A percentile compares a stretch with the other conserved stretches of the same genome.
Evolutionary conservation across 495 filamentous ascomycete species (phyloP).

Genomic region (Daldinia childiae): DNA sequence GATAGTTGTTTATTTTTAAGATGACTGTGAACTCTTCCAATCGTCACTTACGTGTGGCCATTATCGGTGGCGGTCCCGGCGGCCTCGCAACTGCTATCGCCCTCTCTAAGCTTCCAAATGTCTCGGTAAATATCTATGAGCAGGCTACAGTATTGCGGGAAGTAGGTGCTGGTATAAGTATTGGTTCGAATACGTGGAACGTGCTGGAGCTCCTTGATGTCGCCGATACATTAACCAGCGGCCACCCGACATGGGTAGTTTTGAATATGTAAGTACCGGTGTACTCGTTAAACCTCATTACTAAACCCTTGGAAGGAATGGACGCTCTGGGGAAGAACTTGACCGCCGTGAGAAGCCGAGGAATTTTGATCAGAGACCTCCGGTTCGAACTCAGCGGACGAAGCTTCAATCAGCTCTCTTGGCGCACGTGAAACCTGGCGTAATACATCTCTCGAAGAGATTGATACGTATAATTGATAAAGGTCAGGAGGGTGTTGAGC

Average conservation of each 20-base stretch:
- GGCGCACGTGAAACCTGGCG: constrained; percentile 48
- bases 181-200: constrained; percentile 55
- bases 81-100: constrained; percentile 61
- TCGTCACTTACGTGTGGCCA: constrained; percentile 44
- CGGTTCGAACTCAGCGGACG: constrained; percentile 51
- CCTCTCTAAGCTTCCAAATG: constrained; percentile 56
- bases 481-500: constrained; percentile 41
- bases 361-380: constrained; percentile 21
- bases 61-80: constrained; percentile 60
- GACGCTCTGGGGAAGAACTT: constrained; percentile 45
- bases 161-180: constrained; percentile 61
- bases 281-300: not conserved
- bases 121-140: constrained; percentile 59
- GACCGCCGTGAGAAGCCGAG: constrained; percentile 34
- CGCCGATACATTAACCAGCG: constrained; percentile 50
- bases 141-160: constrained; percentile 57
- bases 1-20: not conserved
- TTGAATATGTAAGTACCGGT: constrained; percentile 41
- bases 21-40: constrained; percentile 34
- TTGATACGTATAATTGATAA: constrained; percentile 47
- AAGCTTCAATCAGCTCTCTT: constrained; percentile 55
- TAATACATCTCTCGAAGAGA: constrained; percentile 54
- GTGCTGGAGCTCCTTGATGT: constrained; percentile 59
- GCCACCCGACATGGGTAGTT: constrained; percentile 43
- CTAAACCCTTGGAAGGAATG: constrained; percentile 43